Conservation (phyloP, 345 rosid species). For the Raphanus sativus region DNA sequence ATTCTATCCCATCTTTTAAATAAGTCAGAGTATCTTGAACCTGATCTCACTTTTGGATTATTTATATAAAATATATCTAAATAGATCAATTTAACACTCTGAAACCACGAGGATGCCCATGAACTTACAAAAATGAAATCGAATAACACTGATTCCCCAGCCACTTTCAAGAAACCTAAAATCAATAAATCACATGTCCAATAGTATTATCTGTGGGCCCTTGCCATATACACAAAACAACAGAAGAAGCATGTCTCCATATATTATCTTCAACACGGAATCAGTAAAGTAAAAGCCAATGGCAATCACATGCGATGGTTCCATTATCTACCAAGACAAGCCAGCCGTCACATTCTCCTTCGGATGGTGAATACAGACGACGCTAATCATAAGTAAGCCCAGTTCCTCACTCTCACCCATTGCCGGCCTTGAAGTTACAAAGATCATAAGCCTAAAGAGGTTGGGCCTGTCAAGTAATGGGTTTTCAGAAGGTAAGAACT, state of each 20-base stretch:
- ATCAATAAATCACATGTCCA: not conserved
- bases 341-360: not conserved
- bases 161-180: not conserved
- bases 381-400: not conserved
- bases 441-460: not conserved
- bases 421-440: not conserved
- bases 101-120: not conserved
- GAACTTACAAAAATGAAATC: not conserved
- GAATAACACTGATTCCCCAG: not conserved
- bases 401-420: not conserved
- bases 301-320: not conserved
- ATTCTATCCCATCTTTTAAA: not conserved
- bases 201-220: not conserved
- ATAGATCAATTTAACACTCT: not conserved
- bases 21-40: not conserved
- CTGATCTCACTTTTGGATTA: not conserved
- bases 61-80: not conserved
- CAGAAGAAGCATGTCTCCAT: not conserved
- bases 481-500: not conserved
- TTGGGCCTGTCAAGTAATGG: not conserved
- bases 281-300: not conserved
- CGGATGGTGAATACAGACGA: not conserved
- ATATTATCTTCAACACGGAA: not conserved
- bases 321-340: not conserved
- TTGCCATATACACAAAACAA: not conserved